phyloP scores from a whole-genome alignment of 75 land plant genomes.

The Cryptomeria japonica region DNA sequence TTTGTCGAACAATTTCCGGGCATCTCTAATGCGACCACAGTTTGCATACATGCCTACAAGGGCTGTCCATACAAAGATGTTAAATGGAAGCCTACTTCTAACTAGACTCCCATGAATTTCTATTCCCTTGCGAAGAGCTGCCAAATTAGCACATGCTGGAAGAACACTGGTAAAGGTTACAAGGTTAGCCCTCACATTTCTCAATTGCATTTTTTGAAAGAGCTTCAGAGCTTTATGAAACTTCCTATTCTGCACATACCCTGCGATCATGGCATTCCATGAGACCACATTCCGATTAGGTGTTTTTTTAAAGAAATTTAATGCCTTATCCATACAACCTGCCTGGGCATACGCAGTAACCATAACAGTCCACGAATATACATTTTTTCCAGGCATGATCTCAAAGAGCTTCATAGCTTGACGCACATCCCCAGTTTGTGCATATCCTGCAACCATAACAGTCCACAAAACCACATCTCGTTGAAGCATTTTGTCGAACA shows the following conservation, averaged over 20 bases:
- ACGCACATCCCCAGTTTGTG: neutral
- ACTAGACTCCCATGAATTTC: conserved; percentile 27
- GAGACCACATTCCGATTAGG: conserved; percentile 8
- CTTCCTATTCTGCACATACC: conserved; percentile 10
- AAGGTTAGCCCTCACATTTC: conserved; percentile 15
- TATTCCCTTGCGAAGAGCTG: conserved; percentile 23
- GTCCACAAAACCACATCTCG: neutral
- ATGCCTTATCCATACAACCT: too few relatives aligned
- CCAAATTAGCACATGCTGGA: conserved; percentile 27
- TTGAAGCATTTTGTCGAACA: neutral
- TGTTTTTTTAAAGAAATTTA: too few relatives aligned
- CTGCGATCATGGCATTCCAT: conserved; percentile 30
- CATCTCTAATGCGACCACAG: conserved; percentile 40
- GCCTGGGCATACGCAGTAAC: too few relatives aligned
- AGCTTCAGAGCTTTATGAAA: conserved; percentile 28
- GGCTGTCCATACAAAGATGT: conserved; percentile 20
- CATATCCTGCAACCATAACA: neutral
- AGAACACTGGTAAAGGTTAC: conserved; percentile 28
- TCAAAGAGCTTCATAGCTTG: neutral
- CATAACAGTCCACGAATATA: too few relatives aligned
- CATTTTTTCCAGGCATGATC: neutral
- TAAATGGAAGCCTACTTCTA: conserved; percentile 23
- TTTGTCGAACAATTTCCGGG: conserved; percentile 30
- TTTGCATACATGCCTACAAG: conserved; percentile 51
- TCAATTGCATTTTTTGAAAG: conserved; percentile 25